Conservation (phyloP, 1,139 yeast genomes). For the Diutina rugosa region DNA sequence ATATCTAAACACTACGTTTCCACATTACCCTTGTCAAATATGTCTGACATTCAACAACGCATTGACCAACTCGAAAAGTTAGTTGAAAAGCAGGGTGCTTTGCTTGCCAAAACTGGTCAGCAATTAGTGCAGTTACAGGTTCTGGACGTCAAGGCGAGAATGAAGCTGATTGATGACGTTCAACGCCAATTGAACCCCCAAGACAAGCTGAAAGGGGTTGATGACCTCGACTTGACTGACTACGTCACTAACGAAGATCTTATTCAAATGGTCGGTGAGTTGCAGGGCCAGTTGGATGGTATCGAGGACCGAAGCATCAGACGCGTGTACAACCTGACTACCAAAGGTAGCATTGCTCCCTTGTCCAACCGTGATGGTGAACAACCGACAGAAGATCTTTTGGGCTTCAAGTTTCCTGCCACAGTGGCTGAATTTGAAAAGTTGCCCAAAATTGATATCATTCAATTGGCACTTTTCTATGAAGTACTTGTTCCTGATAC, state of each 20-base stretch:
- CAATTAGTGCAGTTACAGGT: conserved; percentile 62
- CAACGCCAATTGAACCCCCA: background rate
- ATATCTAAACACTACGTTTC: background rate
- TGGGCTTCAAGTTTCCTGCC: conserved; percentile 34
- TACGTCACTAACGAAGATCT: conserved; percentile 72
- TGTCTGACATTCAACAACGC: conserved; percentile 19
- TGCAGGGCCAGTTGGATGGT: conserved; percentile 73
- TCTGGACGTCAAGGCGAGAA: conserved; percentile 25
- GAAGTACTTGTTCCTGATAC: conserved; percentile 35
- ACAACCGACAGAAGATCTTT: conserved; percentile 22
- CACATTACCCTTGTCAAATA: background rate
- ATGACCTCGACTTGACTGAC: conserved; percentile 37
- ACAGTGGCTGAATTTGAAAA: conserved; percentile 41
- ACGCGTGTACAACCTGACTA: conserved; percentile 35
- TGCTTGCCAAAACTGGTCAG: conserved; percentile 55
- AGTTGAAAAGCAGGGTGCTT: conserved; percentile 33
- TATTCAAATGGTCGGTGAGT: conserved; percentile 59
- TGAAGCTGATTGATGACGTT: conserved; percentile 17
- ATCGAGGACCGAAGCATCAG: conserved; percentile 55
- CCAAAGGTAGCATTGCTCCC: conserved; percentile 12
- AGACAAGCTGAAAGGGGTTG: background rate
- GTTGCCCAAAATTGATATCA: conserved; percentile 30
- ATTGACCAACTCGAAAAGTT: conserved; percentile 33
- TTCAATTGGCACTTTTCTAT: conserved; percentile 54
- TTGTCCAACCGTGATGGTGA: conserved; percentile 63